Percentiles rank a stretch among this genome's conserved stretches.
Evolutionary conservation across 208 protist species (phyloP).

Genomic region (Acanthamoeba triangularis): DNA sequence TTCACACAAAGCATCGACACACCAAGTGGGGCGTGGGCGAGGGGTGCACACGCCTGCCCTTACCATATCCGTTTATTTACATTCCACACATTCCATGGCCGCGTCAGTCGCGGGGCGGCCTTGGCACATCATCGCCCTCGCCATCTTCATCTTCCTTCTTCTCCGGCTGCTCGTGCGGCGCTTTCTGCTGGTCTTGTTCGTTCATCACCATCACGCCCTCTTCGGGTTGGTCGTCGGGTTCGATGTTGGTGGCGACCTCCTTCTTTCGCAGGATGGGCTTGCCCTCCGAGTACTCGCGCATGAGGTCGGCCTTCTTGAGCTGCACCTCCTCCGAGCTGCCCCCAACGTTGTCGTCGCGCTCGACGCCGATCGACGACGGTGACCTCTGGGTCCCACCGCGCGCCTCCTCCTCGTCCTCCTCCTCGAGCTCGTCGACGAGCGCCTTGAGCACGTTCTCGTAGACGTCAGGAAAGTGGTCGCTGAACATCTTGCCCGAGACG

Average conservation of each 20-base stretch:
- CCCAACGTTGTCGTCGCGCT: not conserved
- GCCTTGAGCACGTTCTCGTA: constrained; percentile 73
- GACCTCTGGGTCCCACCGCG: not conserved
- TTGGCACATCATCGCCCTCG: too few species aligned
- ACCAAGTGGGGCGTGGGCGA: too few species aligned
- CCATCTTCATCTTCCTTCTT: too few species aligned
- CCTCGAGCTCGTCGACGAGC: constrained; percentile 30
- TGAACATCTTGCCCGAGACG: constrained; percentile 61
- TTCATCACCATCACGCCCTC: not conserved
- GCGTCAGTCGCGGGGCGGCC: too few species aligned
- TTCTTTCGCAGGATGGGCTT: not conserved
- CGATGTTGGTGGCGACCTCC: too few species aligned
- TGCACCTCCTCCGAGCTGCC: constrained; percentile 38
- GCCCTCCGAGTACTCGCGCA: constrained; percentile 30
- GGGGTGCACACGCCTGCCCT: too few species aligned
- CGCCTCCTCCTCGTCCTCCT: constrained; percentile 1
- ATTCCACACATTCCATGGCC: too few species aligned
- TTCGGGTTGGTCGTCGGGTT: not conserved
- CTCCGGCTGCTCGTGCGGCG: not conserved
- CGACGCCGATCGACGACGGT: constrained; percentile 4
- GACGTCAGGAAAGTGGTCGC: constrained; percentile 66
- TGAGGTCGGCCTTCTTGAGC: not conserved
- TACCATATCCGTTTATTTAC: too few species aligned
- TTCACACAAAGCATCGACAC: too few species aligned
- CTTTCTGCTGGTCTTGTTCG: not conserved